Evolutionary conservation across 371 early-diverging fungal genomes (phyloP), one percentile per base, ranked within the genome.

Genomic region (Zopfochytrium polystomum): DNA sequence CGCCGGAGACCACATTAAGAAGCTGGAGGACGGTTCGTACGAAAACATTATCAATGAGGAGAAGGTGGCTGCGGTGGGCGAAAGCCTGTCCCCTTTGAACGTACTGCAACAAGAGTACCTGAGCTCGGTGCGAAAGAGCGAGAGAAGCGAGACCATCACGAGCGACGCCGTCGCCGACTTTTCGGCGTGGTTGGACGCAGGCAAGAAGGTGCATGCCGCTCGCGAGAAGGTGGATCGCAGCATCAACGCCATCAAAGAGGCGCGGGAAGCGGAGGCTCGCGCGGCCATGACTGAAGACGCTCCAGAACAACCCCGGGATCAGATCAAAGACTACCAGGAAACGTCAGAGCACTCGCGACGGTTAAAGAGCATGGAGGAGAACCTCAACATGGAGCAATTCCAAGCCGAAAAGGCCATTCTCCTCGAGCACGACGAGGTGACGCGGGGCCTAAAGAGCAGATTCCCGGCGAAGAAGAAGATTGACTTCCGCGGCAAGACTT

Each of bases 401-500:
- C 11, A 27, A 22, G 48, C 20, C 15, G 23, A 54, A 5, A 22
- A 45, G n/a, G 34, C 25, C 11, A 52, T 33, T 9, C 54, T 55
- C n/a, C 46, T 53, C 32, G 18, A 66, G 34, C 62, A 67, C 49
- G 59, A 66, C 3, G 29, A 63, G 31, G 64, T 68, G 33, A 60
- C 63, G n/a, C 55, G 46, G 13, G 53, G 42, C 18, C 32, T 68
- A 25, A 34, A 22, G 13, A 27, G 25, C 3, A 56, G 65, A 13
- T 58, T 62, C 56, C 66, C 63, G 7, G 35, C 57, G 33, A 70
- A 71, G 52, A 64, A 65, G 47, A 6, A 27, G 20, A 43, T 93
- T 30, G 90, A 93, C 69, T 90, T 91, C 55, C 79, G 86, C 56
- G 86, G 87, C 64, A 95, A 96, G 62, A 85, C 90, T 9, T 98